Evolutionary conservation across 179 eudicot genomes (phyloP).

Genomic region (Beta corolliflora): DNA sequence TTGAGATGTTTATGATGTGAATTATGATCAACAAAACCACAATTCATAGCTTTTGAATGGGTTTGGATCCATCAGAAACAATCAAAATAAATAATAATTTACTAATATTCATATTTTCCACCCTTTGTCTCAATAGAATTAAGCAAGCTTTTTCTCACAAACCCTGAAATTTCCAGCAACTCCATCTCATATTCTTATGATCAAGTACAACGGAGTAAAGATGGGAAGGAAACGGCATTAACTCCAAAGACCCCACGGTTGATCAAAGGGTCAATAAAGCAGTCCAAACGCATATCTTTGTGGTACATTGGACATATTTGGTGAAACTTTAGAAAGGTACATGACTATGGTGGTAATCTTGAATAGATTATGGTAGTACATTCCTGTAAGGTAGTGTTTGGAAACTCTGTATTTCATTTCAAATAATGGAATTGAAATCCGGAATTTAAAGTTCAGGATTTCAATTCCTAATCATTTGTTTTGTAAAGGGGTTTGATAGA

Average conservation of each 20-base stretch:
- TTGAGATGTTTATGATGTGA: constrained; percentile 6
- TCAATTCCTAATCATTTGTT: no score
- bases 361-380: neutral
- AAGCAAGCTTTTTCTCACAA: neutral
- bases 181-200: neutral
- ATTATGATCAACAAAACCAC: constrained; percentile 21
- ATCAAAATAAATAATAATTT: no score
- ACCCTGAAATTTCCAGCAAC: neutral
- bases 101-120: neutral
- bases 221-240: neutral
- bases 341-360: neutral
- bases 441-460: no score
- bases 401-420: no score
- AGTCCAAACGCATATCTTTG: neutral
- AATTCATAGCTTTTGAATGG: neutral
- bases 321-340: no score
- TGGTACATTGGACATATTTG: no score
- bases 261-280: neutral
- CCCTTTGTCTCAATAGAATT: neutral
- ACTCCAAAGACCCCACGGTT: neutral
- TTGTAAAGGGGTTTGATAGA: no score
- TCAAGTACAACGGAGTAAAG: neutral
- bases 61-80: constrained; percentile 18
- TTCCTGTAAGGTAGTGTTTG: no score
- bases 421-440: no score